Percentiles rank a stretch among this genome's conserved stretches.
Conservation (phyloP, 208 protist genomes). For the Trypanosoma caninum region DNA sequence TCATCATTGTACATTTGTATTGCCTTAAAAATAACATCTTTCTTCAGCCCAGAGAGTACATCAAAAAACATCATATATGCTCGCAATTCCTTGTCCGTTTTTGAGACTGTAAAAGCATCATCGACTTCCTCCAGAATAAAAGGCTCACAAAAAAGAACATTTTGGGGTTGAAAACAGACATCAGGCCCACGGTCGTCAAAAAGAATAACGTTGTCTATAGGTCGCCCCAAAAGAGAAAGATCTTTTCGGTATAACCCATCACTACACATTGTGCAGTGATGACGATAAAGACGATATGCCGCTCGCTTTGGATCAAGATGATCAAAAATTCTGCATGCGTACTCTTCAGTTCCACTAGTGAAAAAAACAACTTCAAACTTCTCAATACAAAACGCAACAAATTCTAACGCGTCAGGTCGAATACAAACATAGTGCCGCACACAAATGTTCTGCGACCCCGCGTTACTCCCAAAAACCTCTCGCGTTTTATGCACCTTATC, state of each 20-base stretch:
- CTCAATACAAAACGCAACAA: constrained; percentile 35
- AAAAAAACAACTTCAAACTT: constrained; percentile 74
- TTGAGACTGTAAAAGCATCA: constrained; percentile 10
- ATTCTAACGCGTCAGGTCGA: constrained; percentile 42
- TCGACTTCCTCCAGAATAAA: constrained; percentile 46
- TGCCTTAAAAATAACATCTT: constrained; percentile 29
- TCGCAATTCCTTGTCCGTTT: constrained; percentile 11
- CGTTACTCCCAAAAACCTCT: background rate
- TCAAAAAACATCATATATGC: constrained; percentile 21
- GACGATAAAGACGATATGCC: constrained; percentile 46
- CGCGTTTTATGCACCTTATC: background rate
- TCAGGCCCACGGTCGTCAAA: constrained; percentile 68
- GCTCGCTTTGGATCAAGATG: constrained; percentile 38
- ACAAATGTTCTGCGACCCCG: background rate
- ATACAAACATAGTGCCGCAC: constrained; percentile 40
- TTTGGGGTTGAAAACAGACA: constrained; percentile 43
- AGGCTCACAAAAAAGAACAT: constrained; percentile 56
- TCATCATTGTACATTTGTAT: constrained; percentile 20
- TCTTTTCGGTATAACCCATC: constrained; percentile 47
- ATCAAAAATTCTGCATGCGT: constrained; percentile 53
- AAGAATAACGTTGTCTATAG: constrained; percentile 41
- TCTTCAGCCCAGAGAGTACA: constrained; percentile 31
- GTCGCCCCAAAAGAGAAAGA: constrained; percentile 31
- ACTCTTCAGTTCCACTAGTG: constrained; percentile 56
- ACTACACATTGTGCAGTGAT: constrained; percentile 33